These are phyloP conservation scores for Nigrospora osmanthi DNA, from an alignment of 2,329 filamentous ascomycete species.

Conservation along the genomic window DNA sequence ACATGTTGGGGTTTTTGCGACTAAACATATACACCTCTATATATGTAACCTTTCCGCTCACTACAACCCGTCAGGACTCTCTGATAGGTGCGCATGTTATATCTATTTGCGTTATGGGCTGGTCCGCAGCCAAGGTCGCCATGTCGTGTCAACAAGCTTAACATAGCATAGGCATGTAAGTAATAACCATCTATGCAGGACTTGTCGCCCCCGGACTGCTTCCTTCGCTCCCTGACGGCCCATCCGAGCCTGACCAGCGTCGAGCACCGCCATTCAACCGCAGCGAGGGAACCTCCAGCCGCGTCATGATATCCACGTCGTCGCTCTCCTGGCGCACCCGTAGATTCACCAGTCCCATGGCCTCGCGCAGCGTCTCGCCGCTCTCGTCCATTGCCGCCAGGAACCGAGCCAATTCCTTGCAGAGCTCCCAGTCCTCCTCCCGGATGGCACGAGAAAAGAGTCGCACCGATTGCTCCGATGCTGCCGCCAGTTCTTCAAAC, in stretches of 20 bases:
- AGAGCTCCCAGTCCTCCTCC: conserved; percentile 89
- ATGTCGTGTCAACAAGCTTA: too few relatives aligned
- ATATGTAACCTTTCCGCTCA: too few relatives aligned
- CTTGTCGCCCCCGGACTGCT: conserved; percentile 22
- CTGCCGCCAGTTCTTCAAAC: conserved; percentile 59
- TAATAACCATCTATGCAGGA: conserved; percentile 11
- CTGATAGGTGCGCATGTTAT: too few relatives aligned
- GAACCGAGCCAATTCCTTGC: conserved; percentile 91
- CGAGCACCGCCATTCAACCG: conserved; percentile 15
- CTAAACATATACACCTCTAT: too few relatives aligned
- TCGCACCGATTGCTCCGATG: conserved; percentile 71
- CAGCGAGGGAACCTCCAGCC: conserved; percentile 22
- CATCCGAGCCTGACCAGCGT: conserved; percentile 22
- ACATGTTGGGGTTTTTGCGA: too few relatives aligned
- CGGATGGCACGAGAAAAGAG: conserved; percentile 73
- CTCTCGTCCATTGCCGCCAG: conserved; percentile 85
- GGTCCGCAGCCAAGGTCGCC: too few relatives aligned
- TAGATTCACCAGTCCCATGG: conserved; percentile 55
- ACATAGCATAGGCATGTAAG: not conserved
- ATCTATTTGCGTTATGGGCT: too few relatives aligned
- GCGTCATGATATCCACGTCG: conserved; percentile 19
- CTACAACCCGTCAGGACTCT: too few relatives aligned
- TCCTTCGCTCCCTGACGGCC: conserved; percentile 17
- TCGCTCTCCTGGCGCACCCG: conserved; percentile 24
- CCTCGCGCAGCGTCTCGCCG: conserved; percentile 69